Evolutionary conservation across 2,329 filamentous ascomycete genomes (phyloP).

Genomic region (Cryphonectria nitschkei): DNA sequence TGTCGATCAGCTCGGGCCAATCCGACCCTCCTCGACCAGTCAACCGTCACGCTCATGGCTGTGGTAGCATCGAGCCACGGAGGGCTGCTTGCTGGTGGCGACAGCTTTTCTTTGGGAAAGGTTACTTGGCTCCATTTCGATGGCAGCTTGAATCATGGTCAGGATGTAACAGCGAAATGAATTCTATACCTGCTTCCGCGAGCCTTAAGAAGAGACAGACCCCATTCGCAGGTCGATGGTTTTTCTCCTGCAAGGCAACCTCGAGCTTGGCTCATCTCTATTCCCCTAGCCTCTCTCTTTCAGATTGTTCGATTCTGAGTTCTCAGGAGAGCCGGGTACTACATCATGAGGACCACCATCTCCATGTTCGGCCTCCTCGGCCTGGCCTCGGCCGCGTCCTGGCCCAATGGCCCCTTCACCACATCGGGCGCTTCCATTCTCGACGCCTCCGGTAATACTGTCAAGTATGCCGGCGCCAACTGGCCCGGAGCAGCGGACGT

Average conservation of each 20-base stretch:
- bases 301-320: not conserved
- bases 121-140: not conserved
- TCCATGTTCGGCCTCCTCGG: constrained; percentile 16
- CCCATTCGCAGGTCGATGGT: not conserved
- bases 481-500: constrained; percentile 58
- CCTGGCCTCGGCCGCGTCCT: constrained; percentile 20
- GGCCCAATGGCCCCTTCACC: constrained; percentile 30
- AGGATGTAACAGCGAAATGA: not conserved
- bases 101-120: not conserved
- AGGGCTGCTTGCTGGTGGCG: not conserved
- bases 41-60: not conserved
- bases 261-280: not conserved
- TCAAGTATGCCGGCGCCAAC: constrained; percentile 53
- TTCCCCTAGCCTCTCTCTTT: not conserved
- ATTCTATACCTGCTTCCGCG: not conserved
- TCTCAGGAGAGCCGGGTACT: not conserved
- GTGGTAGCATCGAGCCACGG: constrained; percentile 4
- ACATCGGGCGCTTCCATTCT: constrained; percentile 35
- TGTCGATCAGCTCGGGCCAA: constrained; percentile 7
- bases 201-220: not conserved
- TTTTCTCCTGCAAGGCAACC: not conserved
- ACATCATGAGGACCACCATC: constrained; percentile 15
- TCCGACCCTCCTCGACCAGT: not conserved
- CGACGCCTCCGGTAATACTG: constrained; percentile 38
- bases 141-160: too few relatives aligned